A percentile compares a stretch with the other conserved stretches of the same genome.
Conservation (phyloP, 2,329 filamentous ascomycete genomes). For the Aspergillaceae sp. region DNA sequence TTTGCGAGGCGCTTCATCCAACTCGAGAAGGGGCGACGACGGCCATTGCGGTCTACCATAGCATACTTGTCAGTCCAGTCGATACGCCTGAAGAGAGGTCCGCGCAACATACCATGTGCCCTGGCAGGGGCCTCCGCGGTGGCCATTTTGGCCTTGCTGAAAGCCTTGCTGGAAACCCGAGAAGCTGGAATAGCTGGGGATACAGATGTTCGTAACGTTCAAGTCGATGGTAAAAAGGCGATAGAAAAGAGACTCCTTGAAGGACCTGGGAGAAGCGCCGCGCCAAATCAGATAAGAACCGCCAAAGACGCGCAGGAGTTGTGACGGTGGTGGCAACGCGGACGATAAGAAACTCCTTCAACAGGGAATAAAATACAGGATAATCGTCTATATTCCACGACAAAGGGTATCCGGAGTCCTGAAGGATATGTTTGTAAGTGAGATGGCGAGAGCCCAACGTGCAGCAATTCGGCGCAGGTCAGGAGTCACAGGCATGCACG, state of each 20-base stretch:
- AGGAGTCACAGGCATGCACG: background rate
- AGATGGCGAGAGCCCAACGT: background rate
- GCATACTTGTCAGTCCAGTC: constrained; percentile 2
- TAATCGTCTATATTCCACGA: too few species aligned
- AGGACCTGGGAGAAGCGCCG: background rate
- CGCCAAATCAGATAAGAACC: background rate
- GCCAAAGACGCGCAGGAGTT: background rate
- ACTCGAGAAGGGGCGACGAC: constrained; percentile 77
- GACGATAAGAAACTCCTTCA: background rate
- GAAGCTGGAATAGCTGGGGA: background rate
- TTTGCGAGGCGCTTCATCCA: constrained; percentile 92
- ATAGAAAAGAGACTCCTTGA: background rate
- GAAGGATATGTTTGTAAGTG: background rate
- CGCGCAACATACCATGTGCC: constrained; percentile 36
- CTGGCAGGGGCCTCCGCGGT: constrained; percentile 24
- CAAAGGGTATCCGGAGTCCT: background rate
- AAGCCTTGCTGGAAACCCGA: background rate
- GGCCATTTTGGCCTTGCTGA: constrained; percentile 18
- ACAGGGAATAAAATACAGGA: too few species aligned
- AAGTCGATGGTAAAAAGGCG: background rate
- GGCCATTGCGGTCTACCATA: constrained; percentile 58
- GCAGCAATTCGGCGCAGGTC: background rate
- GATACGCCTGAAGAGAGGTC: background rate
- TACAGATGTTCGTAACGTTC: too few species aligned
- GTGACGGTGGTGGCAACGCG: background rate